These are phyloP conservation scores for Neoconidiobolus thromboides DNA, from an alignment of 371 early-diverging fungal genomes.

Conservation along the genomic window DNA sequence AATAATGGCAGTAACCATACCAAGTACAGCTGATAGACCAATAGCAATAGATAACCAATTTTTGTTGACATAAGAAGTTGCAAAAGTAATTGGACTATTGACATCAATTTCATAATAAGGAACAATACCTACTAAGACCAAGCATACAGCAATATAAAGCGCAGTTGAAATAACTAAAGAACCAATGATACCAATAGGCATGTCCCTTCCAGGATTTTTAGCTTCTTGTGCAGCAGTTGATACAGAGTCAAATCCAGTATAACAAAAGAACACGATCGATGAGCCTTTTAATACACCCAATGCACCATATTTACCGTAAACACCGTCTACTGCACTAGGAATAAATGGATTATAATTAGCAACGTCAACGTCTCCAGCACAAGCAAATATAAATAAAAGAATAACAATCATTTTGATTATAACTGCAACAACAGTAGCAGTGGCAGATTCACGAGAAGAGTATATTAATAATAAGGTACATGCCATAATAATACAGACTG, in stretches of 20 bases:
- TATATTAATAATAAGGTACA: constrained; percentile 32
- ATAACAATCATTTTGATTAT: constrained; percentile 50
- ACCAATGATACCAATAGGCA: constrained; percentile 72
- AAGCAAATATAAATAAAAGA: constrained; percentile 58
- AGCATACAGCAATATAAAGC: constrained; percentile 46
- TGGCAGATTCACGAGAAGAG: constrained; percentile 52
- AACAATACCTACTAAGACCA: constrained; percentile 55
- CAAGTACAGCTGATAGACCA: constrained; percentile 25
- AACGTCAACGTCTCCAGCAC: constrained; percentile 35
- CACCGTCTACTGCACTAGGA: constrained; percentile 34
- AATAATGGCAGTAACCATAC: not conserved
- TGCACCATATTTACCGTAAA: constrained; percentile 29
- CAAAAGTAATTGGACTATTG: constrained; percentile 39
- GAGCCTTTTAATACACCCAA: constrained; percentile 55
- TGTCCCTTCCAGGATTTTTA: constrained; percentile 54
- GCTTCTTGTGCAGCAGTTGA: constrained; percentile 76
- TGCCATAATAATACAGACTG: constrained; percentile 38
- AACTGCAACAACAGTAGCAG: constrained; percentile 50
- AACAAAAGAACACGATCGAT: constrained; percentile 66
- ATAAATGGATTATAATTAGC: constrained; percentile 63
- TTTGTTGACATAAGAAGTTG: constrained; percentile 31
- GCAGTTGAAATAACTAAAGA: constrained; percentile 55
- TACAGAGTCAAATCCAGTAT: constrained; percentile 78
- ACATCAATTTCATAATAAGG: constrained; percentile 26
- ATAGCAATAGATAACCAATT: constrained; percentile 50